Conservation (phyloP, 345 rosid genomes). For the Linum usitatissimum region DNA sequence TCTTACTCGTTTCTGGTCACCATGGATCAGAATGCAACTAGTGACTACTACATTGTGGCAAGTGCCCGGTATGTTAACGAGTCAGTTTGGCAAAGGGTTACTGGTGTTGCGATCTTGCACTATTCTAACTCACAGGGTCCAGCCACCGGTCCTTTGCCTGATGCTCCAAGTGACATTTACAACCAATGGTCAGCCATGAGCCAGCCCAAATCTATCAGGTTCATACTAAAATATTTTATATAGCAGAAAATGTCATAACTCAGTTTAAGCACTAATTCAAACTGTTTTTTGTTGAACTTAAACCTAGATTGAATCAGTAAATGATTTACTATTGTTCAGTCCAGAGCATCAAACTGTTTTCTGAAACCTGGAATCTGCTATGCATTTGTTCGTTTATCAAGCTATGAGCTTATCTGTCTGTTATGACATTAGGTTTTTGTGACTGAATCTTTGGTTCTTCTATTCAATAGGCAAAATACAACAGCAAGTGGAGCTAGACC, state of each 20-base stretch:
- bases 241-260: too few relatives aligned
- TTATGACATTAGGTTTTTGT: too few relatives aligned
- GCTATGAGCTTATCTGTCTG: too few relatives aligned
- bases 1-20: constrained; percentile 82
- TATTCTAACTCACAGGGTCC: constrained; percentile 85
- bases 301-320: background rate
- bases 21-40: constrained; percentile 79
- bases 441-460: background rate
- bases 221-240: background rate
- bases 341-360: too few relatives aligned
- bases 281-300: background rate
- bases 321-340: too few relatives aligned
- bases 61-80: constrained; percentile 91
- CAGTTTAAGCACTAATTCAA: background rate
- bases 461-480: constrained; percentile 58
- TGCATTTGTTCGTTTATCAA: too few relatives aligned
- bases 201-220: constrained; percentile 85
- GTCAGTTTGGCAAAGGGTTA: constrained; percentile 77
- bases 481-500: constrained; percentile 96
- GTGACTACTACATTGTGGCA: constrained; percentile 85
- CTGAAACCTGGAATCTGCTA: too few relatives aligned
- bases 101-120: constrained; percentile 89
- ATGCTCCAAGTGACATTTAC: constrained; percentile 54
- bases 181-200: constrained; percentile 70
- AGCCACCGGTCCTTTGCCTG: constrained; percentile 70